These are phyloP conservation scores for Pachyrhizus erosus DNA, from an alignment of 306 rosid species.

Conservation along the genomic window DNA sequence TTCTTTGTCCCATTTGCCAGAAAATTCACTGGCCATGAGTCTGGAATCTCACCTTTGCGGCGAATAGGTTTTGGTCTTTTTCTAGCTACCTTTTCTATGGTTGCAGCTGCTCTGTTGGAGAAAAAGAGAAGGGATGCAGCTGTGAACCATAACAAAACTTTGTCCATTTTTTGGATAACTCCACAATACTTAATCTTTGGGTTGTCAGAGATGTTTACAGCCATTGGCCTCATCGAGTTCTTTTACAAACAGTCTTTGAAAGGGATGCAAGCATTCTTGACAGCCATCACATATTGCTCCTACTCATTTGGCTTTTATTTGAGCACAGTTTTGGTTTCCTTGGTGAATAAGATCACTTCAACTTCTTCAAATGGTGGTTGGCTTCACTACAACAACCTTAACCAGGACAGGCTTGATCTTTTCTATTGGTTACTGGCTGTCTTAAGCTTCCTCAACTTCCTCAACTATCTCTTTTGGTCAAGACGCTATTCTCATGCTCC, in stretches of 20 bases:
- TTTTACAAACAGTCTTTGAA: constrained; percentile 80
- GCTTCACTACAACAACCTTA: constrained; percentile 75
- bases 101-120: constrained; percentile 87
- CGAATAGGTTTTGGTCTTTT: constrained; percentile 92
- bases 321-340: constrained; percentile 76
- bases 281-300: constrained; percentile 87
- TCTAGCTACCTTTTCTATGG: constrained; percentile 87
- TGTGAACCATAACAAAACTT: constrained; percentile 42
- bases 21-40: constrained; percentile 73
- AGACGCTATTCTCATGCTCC: constrained; percentile 59
- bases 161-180: constrained; percentile 95
- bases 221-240: constrained; percentile 90
- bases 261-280: constrained; percentile 88
- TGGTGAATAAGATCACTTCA: constrained; percentile 80
- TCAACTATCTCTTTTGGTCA: constrained; percentile 86
- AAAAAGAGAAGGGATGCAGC: constrained; percentile 77
- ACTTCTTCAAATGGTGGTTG: constrained; percentile 60
- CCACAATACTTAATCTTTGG: constrained; percentile 97
- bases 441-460: constrained; percentile 80
- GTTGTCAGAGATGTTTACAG: constrained; percentile 86
- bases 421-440: constrained; percentile 83
- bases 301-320: constrained; percentile 92
- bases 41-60: constrained; percentile 79
- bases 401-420: constrained; percentile 87
- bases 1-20: constrained; percentile 88